phyloP scores from a whole-genome alignment of 768 basidiomycete genomes.

The Suillus fuscotomentosus region DNA sequence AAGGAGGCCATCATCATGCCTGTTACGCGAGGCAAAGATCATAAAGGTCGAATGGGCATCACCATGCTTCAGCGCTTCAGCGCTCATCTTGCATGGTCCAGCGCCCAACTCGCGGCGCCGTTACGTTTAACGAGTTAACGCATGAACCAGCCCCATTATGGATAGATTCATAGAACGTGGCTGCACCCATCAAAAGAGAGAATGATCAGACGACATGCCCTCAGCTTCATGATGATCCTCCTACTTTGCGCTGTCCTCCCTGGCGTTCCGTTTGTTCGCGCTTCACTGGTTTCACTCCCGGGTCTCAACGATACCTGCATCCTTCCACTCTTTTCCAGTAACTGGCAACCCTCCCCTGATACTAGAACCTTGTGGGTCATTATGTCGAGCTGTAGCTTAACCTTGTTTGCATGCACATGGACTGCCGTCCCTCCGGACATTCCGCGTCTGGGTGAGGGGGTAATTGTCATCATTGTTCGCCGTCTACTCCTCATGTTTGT shows the following conservation, averaged over 20 bases:
- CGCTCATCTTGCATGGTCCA: no score
- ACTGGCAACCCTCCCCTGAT: neutral
- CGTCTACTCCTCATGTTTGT: conserved; percentile 18
- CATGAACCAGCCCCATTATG: neutral
- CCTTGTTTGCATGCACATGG: conserved; percentile 32
- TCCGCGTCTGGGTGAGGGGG: conserved; percentile 14
- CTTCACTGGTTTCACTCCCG: neutral
- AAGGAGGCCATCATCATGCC: no score
- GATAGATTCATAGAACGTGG: neutral
- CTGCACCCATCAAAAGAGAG: neutral
- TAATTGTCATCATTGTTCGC: neutral
- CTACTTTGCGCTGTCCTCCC: neutral
- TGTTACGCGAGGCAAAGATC: no score
- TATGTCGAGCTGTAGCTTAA: conserved; percentile 25
- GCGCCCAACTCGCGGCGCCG: no score
- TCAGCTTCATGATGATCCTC: neutral
- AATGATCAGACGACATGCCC: neutral
- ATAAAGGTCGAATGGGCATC: no score
- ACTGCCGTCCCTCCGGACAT: conserved; percentile 29
- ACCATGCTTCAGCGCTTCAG: no score
- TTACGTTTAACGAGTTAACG: no score
- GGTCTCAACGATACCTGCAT: neutral
- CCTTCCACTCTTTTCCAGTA: neutral
- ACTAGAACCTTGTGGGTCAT: conserved; percentile 17
- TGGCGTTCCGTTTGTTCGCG: neutral